Percentiles rank a stretch among this genome's conserved stretches.
Conservation (phyloP, 345 rosid genomes). For the Camelina hispida region DNA sequence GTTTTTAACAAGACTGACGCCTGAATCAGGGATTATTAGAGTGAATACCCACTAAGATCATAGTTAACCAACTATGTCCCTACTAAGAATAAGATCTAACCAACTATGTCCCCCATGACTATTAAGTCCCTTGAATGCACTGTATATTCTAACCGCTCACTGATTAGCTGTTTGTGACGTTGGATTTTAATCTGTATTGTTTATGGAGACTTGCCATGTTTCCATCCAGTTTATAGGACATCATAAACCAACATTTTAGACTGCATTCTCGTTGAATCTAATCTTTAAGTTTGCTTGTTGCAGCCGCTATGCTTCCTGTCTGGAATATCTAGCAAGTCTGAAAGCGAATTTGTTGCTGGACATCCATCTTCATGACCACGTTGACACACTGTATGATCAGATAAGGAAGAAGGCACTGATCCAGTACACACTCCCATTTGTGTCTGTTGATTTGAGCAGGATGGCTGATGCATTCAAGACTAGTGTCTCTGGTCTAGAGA, state of each 20-base stretch:
- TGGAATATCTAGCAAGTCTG: slow-evolving; percentile 89
- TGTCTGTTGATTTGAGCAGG: slow-evolving; percentile 91
- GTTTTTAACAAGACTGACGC: not conserved
- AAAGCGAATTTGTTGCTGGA: slow-evolving; percentile 84
- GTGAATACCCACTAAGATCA: slow-evolving; percentile 3
- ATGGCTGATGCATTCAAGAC: slow-evolving; percentile 99
- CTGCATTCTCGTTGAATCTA: not conserved
- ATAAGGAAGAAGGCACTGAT: slow-evolving; percentile 94
- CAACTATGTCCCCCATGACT: not conserved
- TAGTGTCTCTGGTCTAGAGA: slow-evolving; percentile 77
- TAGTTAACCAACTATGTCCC: too few relatives aligned
- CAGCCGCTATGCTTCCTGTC: slow-evolving; percentile 95
- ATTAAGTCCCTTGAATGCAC: slow-evolving; percentile 12
- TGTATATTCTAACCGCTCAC: not conserved
- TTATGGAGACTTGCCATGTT: slow-evolving; percentile 7
- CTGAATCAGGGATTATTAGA: not conserved
- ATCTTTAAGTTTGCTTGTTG: slow-evolving; percentile 26
- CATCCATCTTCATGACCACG: slow-evolving; percentile 91
- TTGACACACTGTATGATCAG: slow-evolving; percentile 86
- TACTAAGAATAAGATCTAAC: too few relatives aligned
- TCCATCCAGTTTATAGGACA: slow-evolving; percentile 2
- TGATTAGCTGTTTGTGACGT: slow-evolving; percentile 3
- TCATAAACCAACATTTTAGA: not conserved
- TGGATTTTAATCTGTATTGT: not conserved
- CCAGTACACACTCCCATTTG: slow-evolving; percentile 97